phyloP scores from a whole-genome alignment of 2,329 filamentous ascomycete species.

The Penicillium sp. region DNA sequence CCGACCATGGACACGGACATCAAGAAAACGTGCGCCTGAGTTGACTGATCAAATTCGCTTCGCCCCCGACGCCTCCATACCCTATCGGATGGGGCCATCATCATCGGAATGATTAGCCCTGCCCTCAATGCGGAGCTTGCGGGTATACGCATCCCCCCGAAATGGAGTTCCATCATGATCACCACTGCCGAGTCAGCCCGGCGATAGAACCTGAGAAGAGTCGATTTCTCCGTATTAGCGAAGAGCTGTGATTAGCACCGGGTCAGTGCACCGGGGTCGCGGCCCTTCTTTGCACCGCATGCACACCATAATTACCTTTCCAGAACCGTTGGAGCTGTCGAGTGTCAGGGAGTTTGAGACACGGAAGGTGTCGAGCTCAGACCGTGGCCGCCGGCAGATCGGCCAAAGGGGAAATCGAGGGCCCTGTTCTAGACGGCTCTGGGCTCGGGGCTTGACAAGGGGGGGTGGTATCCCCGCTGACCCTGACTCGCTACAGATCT shows the following conservation, averaged over 20 bases:
- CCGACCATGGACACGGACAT: constrained; percentile 10
- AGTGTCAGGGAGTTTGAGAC: constrained; percentile 7
- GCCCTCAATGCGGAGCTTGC: constrained; percentile 3
- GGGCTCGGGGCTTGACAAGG: constrained; percentile 1
- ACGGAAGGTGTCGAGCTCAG: constrained; percentile 1
- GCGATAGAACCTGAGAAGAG: neutral
- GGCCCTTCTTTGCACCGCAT: constrained; percentile 15
- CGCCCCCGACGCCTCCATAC: constrained; percentile 1
- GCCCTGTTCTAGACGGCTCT: constrained; percentile 2
- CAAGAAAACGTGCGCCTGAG: constrained; percentile 6
- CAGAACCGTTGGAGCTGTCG: constrained; percentile 15
- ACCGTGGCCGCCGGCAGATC: constrained; percentile 9
- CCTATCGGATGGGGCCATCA: constrained; percentile 13
- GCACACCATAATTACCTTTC: constrained; percentile 24
- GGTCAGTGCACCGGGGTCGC: constrained; percentile 5
- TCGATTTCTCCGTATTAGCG: constrained; percentile 1
- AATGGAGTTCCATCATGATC: constrained; percentile 13
- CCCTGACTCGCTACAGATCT: constrained; percentile 3
- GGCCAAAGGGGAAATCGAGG: constrained; percentile 14
- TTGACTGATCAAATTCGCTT: constrained; percentile 19
- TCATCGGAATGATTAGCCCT: constrained; percentile 1
- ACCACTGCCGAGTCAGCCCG: constrained; percentile 18
- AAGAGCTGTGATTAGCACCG: constrained; percentile 1
- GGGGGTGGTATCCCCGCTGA: neutral
- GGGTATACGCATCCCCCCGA: constrained; percentile 15